A percentile compares a stretch with the other conserved stretches of the same genome.
These are phyloP conservation scores for Cryptosporidium bovis DNA, from an alignment of 169 alveolate genomes.

Conservation along the genomic window DNA sequence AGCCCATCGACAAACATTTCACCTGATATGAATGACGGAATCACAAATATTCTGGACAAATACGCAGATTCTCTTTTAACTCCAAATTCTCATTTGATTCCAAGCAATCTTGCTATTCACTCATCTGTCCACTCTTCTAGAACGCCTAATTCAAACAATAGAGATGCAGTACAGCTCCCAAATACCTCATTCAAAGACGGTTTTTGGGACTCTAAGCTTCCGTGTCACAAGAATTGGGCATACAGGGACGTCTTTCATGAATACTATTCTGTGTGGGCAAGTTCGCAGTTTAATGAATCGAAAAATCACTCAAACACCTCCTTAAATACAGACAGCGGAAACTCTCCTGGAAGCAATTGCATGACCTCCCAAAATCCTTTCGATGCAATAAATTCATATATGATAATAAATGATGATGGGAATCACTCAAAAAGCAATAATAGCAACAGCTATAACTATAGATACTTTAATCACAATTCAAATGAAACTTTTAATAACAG, in stretches of 20 bases:
- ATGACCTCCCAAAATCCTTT: constrained; percentile 69
- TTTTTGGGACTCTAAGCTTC: constrained; percentile 51
- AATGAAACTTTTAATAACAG: constrained; percentile 9
- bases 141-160: neutral
- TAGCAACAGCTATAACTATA: neutral
- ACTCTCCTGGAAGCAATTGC: constrained; percentile 19
- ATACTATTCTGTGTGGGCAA: constrained; percentile 48
- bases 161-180: neutral
- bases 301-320: neutral
- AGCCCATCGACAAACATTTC: constrained; percentile 15
- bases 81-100: constrained; percentile 15
- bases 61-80: constrained; percentile 53
- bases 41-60: constrained; percentile 41
- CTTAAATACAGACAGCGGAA: neutral
- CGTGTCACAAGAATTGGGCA: constrained; percentile 47
- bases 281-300: constrained; percentile 12
- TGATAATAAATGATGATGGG: constrained; percentile 17
- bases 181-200: neutral
- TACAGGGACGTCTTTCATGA: constrained; percentile 54
- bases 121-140: constrained; percentile 12
- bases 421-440: neutral
- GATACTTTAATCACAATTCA: neutral
- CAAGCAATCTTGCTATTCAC: neutral
- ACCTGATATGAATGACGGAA: constrained; percentile 16
- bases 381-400: constrained; percentile 47